Base-by-base conservation (phyloP, 371 early-diverging fungal genomes). In the Rhizopus delemar region DNA sequence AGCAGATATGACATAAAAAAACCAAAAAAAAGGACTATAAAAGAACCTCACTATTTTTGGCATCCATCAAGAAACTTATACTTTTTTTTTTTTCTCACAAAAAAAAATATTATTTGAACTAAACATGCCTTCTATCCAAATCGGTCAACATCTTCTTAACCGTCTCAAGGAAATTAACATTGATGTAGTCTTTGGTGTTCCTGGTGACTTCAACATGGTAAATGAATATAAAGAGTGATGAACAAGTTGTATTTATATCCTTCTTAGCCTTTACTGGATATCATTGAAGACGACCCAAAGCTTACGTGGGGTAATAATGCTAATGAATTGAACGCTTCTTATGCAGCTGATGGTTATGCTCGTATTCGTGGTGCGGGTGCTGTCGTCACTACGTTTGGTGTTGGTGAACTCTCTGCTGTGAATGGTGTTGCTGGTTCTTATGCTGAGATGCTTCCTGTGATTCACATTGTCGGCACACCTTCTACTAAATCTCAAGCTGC, bases 261-360 rank as follows among this genome's bases (percentile, higher is more conserved):
- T 8, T 13, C 5, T 13, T 32, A 71, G 71, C 68, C 66, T 41
- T 69, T 69, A 11, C 54, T 73, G 34, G 73, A 69, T 33, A 13
- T 69, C 32, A 62, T 71, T 31, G 69, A 66, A 59, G 84, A 78
- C 49, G 71, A 76, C 35, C 51, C 52, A 4, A 67, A 70, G 0
- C 53, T 80, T 6, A 56, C 63, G 3, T 77, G 77, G 80, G 72
- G 73, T 29, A 66, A 71, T 46, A 65, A 70, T 57, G 68, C 69
- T 3, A 80, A 80, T 34, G 77, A 80, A 59, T 41, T 80, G 12
- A 80, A 82, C 11, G 74, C 75, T n/a, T 53, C 77, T 7, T 79
- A 79, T 65, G 75, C 83, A 5, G 81, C 81, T 9, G 83, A 83
- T 64, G 81, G 83, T 16, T 83, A 83, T 62, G 80, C 84, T 35